These are phyloP conservation scores for Ceraceosorus bombacis DNA, from an alignment of 1,284 basidiomycete species.

Conservation along the genomic window DNA sequence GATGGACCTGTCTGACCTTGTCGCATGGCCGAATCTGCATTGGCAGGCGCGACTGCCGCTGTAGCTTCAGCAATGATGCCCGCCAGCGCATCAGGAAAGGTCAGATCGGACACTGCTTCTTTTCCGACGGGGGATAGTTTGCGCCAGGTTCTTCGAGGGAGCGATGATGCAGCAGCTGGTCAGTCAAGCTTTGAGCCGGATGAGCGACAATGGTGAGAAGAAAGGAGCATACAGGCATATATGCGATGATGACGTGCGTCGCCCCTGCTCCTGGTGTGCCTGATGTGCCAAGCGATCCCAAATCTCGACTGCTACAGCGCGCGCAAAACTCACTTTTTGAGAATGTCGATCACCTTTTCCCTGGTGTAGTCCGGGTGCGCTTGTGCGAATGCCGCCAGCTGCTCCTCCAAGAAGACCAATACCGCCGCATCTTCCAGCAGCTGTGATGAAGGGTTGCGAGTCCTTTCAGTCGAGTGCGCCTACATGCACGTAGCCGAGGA, in stretches of 20 bases:
- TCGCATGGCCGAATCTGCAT: too few species aligned
- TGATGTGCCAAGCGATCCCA: background rate
- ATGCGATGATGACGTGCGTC: background rate
- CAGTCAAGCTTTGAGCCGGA: background rate
- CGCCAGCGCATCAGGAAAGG: conserved; percentile 34
- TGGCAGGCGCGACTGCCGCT: conserved; percentile 9
- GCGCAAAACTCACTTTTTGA: conserved; percentile 24
- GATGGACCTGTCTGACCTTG: too few species aligned
- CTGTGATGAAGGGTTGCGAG: conserved; percentile 5
- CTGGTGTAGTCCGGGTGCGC: conserved; percentile 31
- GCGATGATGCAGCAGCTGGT: background rate
- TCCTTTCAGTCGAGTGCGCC: background rate
- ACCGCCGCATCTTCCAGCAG: conserved; percentile 44
- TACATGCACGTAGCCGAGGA: background rate
- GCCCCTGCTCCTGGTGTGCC: background rate
- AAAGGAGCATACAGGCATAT: too few species aligned
- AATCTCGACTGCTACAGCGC: background rate
- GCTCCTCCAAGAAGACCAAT: conserved; percentile 38
- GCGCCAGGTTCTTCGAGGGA: conserved; percentile 29
- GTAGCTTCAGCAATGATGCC: conserved; percentile 22
- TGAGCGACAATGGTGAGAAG: background rate
- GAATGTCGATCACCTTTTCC: conserved; percentile 41
- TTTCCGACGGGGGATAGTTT: conserved; percentile 36
- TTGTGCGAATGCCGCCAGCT: conserved; percentile 31
- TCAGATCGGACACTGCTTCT: conserved; percentile 37